Evolutionary conservation across 2,329 filamentous ascomycete genomes (phyloP).

Genomic region (Trichoderma koningiopsis): DNA sequence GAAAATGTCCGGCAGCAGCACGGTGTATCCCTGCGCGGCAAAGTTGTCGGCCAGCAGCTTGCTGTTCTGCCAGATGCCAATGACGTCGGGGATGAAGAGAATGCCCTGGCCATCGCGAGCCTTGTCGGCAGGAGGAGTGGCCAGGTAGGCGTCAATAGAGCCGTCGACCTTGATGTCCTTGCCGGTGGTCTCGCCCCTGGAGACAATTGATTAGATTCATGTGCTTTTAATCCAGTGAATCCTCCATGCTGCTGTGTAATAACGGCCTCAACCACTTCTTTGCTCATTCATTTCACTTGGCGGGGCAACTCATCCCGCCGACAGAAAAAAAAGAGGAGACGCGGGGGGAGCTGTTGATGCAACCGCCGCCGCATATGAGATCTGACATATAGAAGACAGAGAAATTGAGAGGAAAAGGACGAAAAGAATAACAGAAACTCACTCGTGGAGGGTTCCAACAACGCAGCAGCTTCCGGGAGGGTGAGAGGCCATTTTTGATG

Average conservation of each 20-base stretch:
- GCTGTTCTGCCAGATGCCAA: conserved; percentile 47
- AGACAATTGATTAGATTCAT: neutral
- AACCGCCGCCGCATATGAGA: neutral
- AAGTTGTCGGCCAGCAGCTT: conserved; percentile 43
- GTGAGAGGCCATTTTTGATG: conserved; percentile 53
- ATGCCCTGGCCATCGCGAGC: conserved; percentile 20
- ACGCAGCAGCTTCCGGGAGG: conserved; percentile 56
- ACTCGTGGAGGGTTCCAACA: conserved; percentile 56
- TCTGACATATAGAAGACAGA: neutral
- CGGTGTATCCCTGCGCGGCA: conserved; percentile 39
- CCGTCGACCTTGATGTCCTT: conserved; percentile 27
- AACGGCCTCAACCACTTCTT: neutral
- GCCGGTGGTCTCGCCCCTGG: conserved; percentile 22
- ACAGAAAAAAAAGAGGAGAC: neutral
- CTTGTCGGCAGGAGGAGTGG: conserved; percentile 27
- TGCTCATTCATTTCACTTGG: neutral
- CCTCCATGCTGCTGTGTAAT: neutral
- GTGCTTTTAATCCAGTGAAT: neutral
- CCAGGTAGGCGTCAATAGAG: conserved; percentile 30
- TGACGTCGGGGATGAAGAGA: conserved; percentile 26
- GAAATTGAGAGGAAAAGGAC: neutral
- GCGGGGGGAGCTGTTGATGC: neutral
- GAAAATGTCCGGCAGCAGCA: conserved; percentile 40
- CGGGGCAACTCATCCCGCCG: neutral
- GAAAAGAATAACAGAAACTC: conserved; percentile 32